Evolutionary conservation across 352 stramenopile genomes (phyloP).

Genomic region (Vaucheria bursata): DNA sequence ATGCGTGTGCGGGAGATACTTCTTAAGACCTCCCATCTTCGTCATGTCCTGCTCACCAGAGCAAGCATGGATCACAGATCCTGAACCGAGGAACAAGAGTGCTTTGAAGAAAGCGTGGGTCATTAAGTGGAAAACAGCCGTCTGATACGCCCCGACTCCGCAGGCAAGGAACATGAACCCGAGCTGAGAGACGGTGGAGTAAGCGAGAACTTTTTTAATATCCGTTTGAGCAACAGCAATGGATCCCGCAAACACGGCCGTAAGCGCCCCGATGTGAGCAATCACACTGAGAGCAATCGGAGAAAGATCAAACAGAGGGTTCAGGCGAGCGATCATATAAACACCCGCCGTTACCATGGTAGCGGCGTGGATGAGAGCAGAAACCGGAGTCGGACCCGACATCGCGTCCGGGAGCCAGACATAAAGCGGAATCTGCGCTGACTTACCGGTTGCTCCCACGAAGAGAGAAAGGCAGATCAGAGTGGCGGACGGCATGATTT

Average conservation of each 20-base stretch:
- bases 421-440: background rate
- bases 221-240: too few relatives aligned
- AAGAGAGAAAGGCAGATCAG: background rate
- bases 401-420: slow-evolving; percentile 3
- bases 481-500: background rate
- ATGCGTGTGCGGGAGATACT: slow-evolving; percentile 55
- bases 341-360: slow-evolving; percentile 41
- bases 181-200: slow-evolving; percentile 49
- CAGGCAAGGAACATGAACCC: slow-evolving; percentile 52
- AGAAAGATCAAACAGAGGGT: too few relatives aligned
- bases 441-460: background rate
- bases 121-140: slow-evolving; percentile 52
- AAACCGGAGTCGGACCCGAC: slow-evolving; percentile 3
- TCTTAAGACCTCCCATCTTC: slow-evolving; percentile 53
- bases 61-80: slow-evolving; percentile 56
- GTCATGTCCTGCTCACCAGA: slow-evolving; percentile 56
- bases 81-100: slow-evolving; percentile 52
- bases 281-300: too few relatives aligned
- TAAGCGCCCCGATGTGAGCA: too few relatives aligned
- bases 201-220: too few relatives aligned
- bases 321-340: too few relatives aligned
- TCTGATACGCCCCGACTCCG: slow-evolving; percentile 46
- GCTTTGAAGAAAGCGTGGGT: slow-evolving; percentile 59
- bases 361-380: background rate
- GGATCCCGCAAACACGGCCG: too few relatives aligned